Evolutionary conservation across 805 yeast species (phyloP), one percentile per base, ranked within the genome.

Genomic region (Saturnispora zaruensis): DNA sequence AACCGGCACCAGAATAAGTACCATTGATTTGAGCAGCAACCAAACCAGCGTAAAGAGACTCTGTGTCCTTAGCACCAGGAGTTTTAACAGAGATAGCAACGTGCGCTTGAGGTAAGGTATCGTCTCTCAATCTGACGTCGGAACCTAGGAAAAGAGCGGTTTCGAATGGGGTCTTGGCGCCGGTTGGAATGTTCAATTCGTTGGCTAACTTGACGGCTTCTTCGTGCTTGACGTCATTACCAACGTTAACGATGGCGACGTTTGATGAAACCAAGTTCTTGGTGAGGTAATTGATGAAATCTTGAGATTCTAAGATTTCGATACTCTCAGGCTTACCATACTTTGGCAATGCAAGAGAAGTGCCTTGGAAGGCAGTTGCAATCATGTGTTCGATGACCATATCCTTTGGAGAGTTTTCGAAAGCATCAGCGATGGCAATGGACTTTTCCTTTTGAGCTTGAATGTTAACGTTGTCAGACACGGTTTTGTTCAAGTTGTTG

Each of bases 81-180:
- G 88, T 87, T 63, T 78, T 74, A 50, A 76, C 91, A 51, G 89
- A 88, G 61, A 86, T 74, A 49, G 89, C 69, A 60, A 84, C 76
- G 76, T 84, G 83, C 51, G 91, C 93, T 65, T 79, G 77, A 65
- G 91, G 87, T 63, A 83, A 66, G 60, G 88, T 86, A 70, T 86
- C 95, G 65, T 86, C 95, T 80, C 95, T 83, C 73, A 84, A 72
- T 78, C 90, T 81, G 57, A 84, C 82, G 66, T 86, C 95, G 44
- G 93, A 84, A 66, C 95, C 95, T 66, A 86, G 76, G 78, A 85
- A 86, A 50, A 79, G 66, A 53, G 86, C 78, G 49, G 78, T 72
- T 57, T 75, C 74, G 48, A 62, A 63, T 24, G 69, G 66, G 57
- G 74, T 72, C 47, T 70, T 72, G 50, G 76, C 65, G 56, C 85